Evolutionary conservation across 768 basidiomycete species (phyloP).

Genomic region (Auricularia auricula-judae): DNA sequence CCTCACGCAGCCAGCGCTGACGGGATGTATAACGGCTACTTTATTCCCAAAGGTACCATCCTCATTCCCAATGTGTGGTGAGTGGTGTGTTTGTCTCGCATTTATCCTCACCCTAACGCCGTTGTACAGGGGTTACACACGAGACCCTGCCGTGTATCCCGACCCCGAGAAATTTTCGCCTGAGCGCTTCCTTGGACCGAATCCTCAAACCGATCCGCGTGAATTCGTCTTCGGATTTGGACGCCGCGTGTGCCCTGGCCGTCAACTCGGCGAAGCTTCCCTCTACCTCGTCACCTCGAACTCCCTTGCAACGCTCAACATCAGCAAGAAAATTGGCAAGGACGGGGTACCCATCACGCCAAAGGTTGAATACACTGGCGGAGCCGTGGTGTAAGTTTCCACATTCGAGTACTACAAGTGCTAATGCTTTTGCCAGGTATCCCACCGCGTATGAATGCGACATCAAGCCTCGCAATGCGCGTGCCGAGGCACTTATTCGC

Average conservation of each 20-base stretch:
- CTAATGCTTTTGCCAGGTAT: not conserved
- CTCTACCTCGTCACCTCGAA: not conserved
- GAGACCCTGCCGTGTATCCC: slow-evolving; percentile 5
- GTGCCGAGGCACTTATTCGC: not conserved
- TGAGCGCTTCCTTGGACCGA: slow-evolving; percentile 17
- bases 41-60: slow-evolving; percentile 38
- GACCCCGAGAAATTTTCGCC: slow-evolving; percentile 22
- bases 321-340: not conserved
- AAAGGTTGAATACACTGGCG: not conserved
- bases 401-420: too few species aligned
- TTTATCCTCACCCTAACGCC: not conserved
- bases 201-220: not conserved
- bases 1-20: slow-evolving; percentile 38
- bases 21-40: slow-evolving; percentile 30
- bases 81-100: not conserved
- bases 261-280: not conserved
- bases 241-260: not conserved
- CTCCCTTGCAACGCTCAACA: not conserved
- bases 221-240: not conserved
- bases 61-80: slow-evolving; percentile 39
- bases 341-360: not conserved
- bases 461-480: not conserved
- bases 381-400: not conserved
- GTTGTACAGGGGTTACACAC: not conserved
- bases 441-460: not conserved